These are phyloP conservation scores for Cladobotryum protrusum DNA, from an alignment of 2,329 filamentous ascomycete species.

Conservation along the genomic window DNA sequence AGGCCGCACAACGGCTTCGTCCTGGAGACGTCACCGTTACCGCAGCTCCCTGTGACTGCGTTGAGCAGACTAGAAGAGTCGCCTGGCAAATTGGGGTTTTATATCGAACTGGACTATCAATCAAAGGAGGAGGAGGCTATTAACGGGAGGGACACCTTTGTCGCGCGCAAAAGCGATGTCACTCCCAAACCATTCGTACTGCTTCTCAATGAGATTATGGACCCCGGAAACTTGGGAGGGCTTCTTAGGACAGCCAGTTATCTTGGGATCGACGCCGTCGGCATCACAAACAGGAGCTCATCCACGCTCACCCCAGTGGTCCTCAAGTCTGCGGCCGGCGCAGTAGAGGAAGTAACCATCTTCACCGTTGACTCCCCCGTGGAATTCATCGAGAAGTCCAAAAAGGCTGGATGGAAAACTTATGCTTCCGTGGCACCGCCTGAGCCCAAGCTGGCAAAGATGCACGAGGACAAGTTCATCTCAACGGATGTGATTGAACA, in stretches of 20 bases:
- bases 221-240: conserved; percentile 85
- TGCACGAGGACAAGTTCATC: conserved; percentile 37
- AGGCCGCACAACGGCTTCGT: conserved; percentile 87
- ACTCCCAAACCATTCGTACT: conserved; percentile 62
- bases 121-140: conserved; percentile 66
- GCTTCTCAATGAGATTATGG: conserved; percentile 68
- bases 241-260: conserved; percentile 86
- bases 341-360: conserved; percentile 71
- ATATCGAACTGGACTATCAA: conserved; percentile 58
- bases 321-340: conserved; percentile 83
- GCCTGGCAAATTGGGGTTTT: conserved; percentile 44
- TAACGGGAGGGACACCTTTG: conserved; percentile 60
- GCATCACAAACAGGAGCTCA: conserved; percentile 66
- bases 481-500: conserved; percentile 45
- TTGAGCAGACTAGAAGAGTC: conserved; percentile 46
- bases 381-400: conserved; percentile 64
- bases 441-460: conserved; percentile 26
- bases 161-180: conserved; percentile 23
- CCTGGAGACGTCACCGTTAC: conserved; percentile 79
- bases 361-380: conserved; percentile 62
- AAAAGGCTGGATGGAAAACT: conserved; percentile 69
- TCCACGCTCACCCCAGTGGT: conserved; percentile 70
- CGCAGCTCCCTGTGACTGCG: conserved; percentile 58
- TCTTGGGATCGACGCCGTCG: conserved; percentile 80
- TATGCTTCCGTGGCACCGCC: conserved; percentile 64